These are phyloP conservation scores for Eucalyptus tenuipes DNA, from an alignment of 345 rosid genomes.

Conservation along the genomic window DNA sequence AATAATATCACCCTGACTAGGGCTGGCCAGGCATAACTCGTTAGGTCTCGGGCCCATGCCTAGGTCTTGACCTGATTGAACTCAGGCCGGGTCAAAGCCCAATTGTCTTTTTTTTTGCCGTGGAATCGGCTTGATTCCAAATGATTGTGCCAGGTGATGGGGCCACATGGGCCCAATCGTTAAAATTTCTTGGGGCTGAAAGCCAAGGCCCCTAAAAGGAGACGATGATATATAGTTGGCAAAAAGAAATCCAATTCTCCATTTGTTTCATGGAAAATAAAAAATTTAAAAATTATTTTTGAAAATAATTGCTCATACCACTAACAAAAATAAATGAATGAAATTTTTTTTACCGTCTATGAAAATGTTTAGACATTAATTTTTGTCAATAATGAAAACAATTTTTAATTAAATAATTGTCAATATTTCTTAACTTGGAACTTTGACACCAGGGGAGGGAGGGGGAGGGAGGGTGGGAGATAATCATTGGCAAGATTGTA, in stretches of 20 bases:
- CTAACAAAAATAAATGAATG: background rate
- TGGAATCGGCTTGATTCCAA: background rate
- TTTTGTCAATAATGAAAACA: background rate
- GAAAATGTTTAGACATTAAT: background rate
- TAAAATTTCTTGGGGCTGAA: background rate
- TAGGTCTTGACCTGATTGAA: background rate
- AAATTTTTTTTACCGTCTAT: background rate
- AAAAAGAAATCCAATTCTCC: background rate
- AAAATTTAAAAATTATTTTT: fast-evolving
- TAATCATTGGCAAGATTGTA: background rate
- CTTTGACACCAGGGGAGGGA: too few species aligned
- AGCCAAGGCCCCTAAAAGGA: background rate
- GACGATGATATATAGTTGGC: background rate
- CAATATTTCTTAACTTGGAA: too few species aligned
- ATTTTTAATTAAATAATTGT: background rate
- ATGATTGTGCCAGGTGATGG: background rate
- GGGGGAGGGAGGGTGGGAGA: too few species aligned
- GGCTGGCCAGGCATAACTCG: background rate
- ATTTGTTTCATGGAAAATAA: background rate
- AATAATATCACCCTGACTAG: background rate
- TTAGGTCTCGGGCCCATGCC: background rate
- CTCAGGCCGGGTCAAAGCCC: background rate
- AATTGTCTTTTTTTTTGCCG: background rate
- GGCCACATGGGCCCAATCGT: background rate
- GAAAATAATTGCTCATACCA: background rate